Evolutionary conservation across 2,329 filamentous ascomycete species (phyloP), one percentile per base, ranked within the genome.

Genomic region (Fusarium staphyleae): DNA sequence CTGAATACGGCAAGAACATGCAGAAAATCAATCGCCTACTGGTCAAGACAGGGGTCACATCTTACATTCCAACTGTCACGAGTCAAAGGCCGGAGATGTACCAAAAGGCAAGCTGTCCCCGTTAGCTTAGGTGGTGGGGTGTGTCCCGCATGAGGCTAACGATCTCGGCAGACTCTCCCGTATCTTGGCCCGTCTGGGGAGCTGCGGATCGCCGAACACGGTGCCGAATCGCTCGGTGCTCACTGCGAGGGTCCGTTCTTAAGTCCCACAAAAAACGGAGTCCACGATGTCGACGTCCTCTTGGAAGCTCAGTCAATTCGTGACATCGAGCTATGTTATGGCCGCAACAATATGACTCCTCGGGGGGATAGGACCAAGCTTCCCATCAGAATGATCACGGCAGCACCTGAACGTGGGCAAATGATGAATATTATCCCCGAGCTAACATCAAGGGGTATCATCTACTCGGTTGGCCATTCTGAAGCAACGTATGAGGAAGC

Each of bases 191-290:
- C 91, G 1, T 90, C 88, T 1, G 87, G 87, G 13, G 70, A 72
- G 52, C 66, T 72, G 12, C 83, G 89, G 57, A 72, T 81, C 44
- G 77, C 90, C 28, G 73, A 78, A 33, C 84, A 90, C 58, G 93
- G 93, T 37, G 87, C 91, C 40, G 92, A 96, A 75, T 95, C 90
- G 0, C 83, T 97, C 12, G 93, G 93, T 24, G 92, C 92, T 3
- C 93, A 97, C 69, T 89, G 90, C 70, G 93, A 97, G 78, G 93
- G 93, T 0, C 93, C 93, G 0, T 97, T 97, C 74, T 80, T 97
- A 48, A 90, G 79, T 66, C 87, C 89, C 0, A 84, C 85, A 39
- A 93, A 93, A 71, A 96, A 96, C 68, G 93, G 93, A 43, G 88
- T 96, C 30, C 93, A 96, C 78, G 90, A 89, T 68, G 77, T 81